phyloP scores from a whole-genome alignment of 176 grass and related monocot species.

The Themeda triandra region DNA sequence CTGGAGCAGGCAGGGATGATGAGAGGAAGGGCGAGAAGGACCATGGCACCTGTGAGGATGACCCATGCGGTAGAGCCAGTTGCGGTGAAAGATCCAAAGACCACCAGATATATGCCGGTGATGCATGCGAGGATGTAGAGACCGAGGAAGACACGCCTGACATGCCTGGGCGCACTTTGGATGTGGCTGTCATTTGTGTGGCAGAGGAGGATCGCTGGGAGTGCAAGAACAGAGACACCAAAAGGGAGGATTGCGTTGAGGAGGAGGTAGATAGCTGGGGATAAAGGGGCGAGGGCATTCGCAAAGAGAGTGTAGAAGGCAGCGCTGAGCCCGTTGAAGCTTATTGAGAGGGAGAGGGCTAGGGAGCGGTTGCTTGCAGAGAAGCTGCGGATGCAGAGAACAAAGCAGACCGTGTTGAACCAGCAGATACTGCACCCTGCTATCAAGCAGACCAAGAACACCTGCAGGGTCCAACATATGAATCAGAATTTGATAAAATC shows the following conservation, averaged over 20 bases:
- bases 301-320: conserved; percentile 74
- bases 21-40: conserved; percentile 67
- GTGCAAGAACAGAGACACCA: conserved; percentile 43
- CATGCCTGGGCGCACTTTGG: conserved; percentile 27
- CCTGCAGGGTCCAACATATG: conserved; percentile 30
- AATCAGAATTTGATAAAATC: neutral
- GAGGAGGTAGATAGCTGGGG: conserved; percentile 70
- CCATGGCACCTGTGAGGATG: conserved; percentile 68
- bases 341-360: conserved; percentile 82
- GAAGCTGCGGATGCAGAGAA: conserved; percentile 83
- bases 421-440: conserved; percentile 94
- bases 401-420: conserved; percentile 99
- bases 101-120: conserved; percentile 69
- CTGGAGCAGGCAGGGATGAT: conserved; percentile 52
- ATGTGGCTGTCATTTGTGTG: conserved; percentile 38
- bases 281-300: conserved; percentile 41
- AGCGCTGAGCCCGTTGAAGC: conserved; percentile 88
- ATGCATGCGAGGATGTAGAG: conserved; percentile 72
- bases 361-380: conserved; percentile 56
- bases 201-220: conserved; percentile 61
- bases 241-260: conserved; percentile 75
- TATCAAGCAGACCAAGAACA: conserved; percentile 78
- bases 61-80: conserved; percentile 27
- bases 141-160: conserved; percentile 54
- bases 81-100: conserved; percentile 57